phyloP scores from a whole-genome alignment of 257 asterid species.

The Parsonsia alboflavescens region DNA sequence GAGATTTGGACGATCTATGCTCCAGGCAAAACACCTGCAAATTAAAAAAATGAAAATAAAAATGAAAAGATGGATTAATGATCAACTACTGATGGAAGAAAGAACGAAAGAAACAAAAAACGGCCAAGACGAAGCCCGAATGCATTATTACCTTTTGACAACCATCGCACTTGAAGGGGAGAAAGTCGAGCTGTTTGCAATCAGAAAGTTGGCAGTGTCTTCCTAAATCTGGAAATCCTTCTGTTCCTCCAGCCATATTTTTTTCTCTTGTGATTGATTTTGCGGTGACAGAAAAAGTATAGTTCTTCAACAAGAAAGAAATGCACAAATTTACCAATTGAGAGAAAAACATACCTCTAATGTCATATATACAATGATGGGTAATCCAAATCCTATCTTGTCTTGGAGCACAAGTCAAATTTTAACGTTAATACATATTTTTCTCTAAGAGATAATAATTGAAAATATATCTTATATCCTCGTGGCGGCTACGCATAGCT shows the following conservation, averaged over 20 bases:
- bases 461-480: no score
- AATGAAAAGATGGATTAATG: not conserved
- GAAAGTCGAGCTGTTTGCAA: slow-evolving; percentile 85
- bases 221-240: slow-evolving; percentile 86
- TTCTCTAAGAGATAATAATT: not conserved
- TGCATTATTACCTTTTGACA: slow-evolving; percentile 39
- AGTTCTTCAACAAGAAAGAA: not conserved
- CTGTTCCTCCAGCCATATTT: slow-evolving; percentile 68
- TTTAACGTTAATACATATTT: not conserved
- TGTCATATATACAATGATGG: not conserved
- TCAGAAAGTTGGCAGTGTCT: slow-evolving; percentile 66
- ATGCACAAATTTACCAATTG: not conserved
- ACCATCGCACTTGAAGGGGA: slow-evolving; percentile 74
- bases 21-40: slow-evolving; percentile 60
- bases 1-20: slow-evolving; percentile 72
- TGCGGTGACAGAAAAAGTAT: not conserved
- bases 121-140: not conserved
- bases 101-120: not conserved
- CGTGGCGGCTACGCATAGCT: no score
- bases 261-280: not conserved
- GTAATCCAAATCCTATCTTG: slow-evolving; percentile 3
- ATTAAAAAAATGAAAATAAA: not conserved
- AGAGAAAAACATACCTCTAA: not conserved
- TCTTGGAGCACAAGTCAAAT: slow-evolving; percentile 40
- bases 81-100: not conserved